Evolutionary conservation across 2,329 filamentous ascomycete genomes (phyloP).

Genomic region (Chaetomiaceae sp.): DNA sequence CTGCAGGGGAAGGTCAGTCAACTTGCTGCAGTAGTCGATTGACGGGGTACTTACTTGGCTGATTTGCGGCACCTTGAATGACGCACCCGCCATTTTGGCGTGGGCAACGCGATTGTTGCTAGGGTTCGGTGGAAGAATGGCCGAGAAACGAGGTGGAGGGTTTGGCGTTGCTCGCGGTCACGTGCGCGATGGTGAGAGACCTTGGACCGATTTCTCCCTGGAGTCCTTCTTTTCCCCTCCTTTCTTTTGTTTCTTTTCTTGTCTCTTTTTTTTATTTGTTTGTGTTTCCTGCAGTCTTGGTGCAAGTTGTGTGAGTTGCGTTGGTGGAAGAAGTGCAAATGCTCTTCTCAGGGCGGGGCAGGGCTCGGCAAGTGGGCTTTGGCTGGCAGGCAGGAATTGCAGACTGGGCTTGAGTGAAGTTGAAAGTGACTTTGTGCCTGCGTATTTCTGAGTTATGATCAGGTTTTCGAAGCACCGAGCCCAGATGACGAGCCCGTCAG

Average conservation of each 20-base stretch:
- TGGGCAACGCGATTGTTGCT: conserved; percentile 10
- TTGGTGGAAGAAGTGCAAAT: conserved; percentile 2
- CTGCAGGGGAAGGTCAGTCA: conserved; percentile 34
- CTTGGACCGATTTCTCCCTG: no score
- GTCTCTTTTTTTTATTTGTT: not conserved
- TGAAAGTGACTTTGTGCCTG: not conserved
- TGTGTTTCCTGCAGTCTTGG: not conserved
- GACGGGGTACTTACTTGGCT: not conserved
- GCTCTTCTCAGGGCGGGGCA: conserved; percentile 2
- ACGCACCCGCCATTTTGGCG: conserved; percentile 22
- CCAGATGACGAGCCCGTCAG: not conserved
- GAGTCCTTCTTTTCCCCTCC: not conserved
- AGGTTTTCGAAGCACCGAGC: no score
- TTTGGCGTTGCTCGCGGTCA: conserved; percentile 4
- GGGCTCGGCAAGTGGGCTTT: not conserved
- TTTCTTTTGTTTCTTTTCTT: not conserved
- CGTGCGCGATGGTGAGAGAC: conserved; percentile 16
- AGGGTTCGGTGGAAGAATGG: conserved; percentile 2
- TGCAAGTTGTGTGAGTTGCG: not conserved
- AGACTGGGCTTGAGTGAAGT: not conserved
- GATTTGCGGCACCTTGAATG: conserved; percentile 29
- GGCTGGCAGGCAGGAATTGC: conserved; percentile 3
- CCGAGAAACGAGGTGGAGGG: not conserved
- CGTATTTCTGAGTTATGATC: not conserved
- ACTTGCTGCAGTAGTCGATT: not conserved